Evolutionary conservation across 257 asterid genomes (phyloP).

Genomic region (Linaria vulgaris): DNA sequence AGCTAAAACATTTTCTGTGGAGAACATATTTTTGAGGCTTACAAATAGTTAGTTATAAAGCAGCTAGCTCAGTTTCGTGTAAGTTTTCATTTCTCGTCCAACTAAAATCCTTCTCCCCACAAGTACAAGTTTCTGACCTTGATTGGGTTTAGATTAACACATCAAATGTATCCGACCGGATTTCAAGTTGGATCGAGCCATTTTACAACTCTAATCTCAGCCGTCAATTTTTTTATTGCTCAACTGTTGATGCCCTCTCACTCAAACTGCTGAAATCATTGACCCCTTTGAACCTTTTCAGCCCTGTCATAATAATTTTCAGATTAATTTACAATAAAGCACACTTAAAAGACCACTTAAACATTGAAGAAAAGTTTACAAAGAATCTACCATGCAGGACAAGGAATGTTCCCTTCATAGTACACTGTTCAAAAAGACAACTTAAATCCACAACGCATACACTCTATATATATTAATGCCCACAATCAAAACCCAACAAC

Average conservation of each 20-base stretch:
- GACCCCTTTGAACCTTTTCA: not conserved
- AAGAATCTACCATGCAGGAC: slow-evolving; percentile 2
- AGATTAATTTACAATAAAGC: not conserved
- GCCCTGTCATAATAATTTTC: not conserved
- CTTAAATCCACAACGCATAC: not conserved
- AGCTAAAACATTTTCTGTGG: too few relatives aligned
- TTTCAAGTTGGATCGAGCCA: not conserved
- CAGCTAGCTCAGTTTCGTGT: too few relatives aligned
- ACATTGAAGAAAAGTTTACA: not conserved
- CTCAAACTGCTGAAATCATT: not conserved
- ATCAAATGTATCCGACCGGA: too few relatives aligned
- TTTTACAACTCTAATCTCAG: not conserved
- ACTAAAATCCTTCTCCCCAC: too few relatives aligned
- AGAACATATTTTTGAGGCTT: too few relatives aligned
- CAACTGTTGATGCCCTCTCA: not conserved
- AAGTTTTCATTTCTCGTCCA: not conserved
- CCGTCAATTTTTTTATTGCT: not conserved
- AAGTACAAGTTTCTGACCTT: too few relatives aligned
- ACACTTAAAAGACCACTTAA: not conserved
- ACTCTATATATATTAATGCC: slow-evolving; percentile 14
- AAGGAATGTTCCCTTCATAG: slow-evolving; percentile 6
- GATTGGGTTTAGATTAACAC: too few relatives aligned
- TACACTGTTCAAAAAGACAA: not conserved
- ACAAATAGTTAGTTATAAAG: too few relatives aligned
- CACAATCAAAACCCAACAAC: not conserved